Conservation (phyloP, 805 yeast genomes). For the Naumovozyma baii region DNA sequence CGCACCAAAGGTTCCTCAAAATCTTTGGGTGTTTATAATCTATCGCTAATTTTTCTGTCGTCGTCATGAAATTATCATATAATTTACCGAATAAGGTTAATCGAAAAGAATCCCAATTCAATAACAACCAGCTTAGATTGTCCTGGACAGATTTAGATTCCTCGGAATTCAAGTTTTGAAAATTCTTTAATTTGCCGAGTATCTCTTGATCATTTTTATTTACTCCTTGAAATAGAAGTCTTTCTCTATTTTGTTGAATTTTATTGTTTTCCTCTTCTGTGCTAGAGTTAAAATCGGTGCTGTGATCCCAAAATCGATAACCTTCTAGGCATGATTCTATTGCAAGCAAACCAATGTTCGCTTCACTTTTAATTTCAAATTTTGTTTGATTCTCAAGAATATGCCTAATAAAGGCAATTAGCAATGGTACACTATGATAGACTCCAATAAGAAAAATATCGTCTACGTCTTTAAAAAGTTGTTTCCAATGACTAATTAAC, state of each 20-base stretch:
- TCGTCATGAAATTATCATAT: slow-evolving; percentile 42
- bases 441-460: slow-evolving; percentile 41
- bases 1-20: slow-evolving; percentile 44
- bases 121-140: slow-evolving; percentile 35
- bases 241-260: slow-evolving; percentile 23
- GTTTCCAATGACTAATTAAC: slow-evolving; percentile 41
- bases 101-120: slow-evolving; percentile 34
- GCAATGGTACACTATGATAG: slow-evolving; percentile 46
- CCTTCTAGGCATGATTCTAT: slow-evolving; percentile 34
- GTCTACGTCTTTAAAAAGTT: slow-evolving; percentile 39
- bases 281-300: slow-evolving; percentile 8
- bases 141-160: slow-evolving; percentile 34
- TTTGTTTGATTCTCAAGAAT: slow-evolving; percentile 30
- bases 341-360: slow-evolving; percentile 26
- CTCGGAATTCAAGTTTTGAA: slow-evolving; percentile 32
- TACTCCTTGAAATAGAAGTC: slow-evolving; percentile 23
- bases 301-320: slow-evolving; percentile 35
- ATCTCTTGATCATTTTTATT: slow-evolving; percentile 18
- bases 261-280: slow-evolving; percentile 16
- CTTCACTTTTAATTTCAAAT: slow-evolving; percentile 12
- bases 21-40: slow-evolving; percentile 50
- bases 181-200: slow-evolving; percentile 27
- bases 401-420: slow-evolving; percentile 38
- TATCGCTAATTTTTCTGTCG: slow-evolving; percentile 43
- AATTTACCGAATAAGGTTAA: slow-evolving; percentile 43